phyloP scores from a whole-genome alignment of 371 early-diverging fungal genomes.

The Aphelidium insulamus region DNA sequence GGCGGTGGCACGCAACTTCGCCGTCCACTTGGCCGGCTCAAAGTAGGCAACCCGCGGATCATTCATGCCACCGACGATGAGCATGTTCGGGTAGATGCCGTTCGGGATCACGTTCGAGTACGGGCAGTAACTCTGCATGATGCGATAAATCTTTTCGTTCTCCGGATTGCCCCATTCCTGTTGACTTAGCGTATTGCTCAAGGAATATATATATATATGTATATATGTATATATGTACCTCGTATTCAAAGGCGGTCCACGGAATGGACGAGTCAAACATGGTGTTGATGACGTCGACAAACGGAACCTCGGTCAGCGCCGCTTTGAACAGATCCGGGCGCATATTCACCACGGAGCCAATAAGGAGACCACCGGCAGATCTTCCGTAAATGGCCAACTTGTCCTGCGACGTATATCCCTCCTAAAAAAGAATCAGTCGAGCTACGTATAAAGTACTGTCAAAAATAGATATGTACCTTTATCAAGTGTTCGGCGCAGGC shows the following conservation, averaged over 20 bases:
- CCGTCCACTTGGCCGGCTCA: slow-evolving; percentile 36
- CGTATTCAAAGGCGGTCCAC: slow-evolving; percentile 25
- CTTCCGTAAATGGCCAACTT: slow-evolving; percentile 29
- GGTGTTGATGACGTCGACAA: slow-evolving; percentile 25
- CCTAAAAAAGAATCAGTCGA: slow-evolving; percentile 3
- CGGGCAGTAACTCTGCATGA: slow-evolving; percentile 22
- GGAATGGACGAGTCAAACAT: slow-evolving; percentile 27
- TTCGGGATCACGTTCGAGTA: slow-evolving; percentile 9
- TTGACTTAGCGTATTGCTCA: background rate
- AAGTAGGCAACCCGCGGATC: slow-evolving; percentile 34
- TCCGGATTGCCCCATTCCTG: slow-evolving; percentile 24
- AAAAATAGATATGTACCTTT: slow-evolving; percentile 5
- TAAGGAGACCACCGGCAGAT: slow-evolving; percentile 30
- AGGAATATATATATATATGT: background rate
- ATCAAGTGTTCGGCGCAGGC: slow-evolving; percentile 21
- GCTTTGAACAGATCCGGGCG: slow-evolving; percentile 26
- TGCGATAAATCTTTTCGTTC: slow-evolving; percentile 13
- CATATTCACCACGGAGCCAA: slow-evolving; percentile 28
- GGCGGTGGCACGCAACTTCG: slow-evolving; percentile 26
- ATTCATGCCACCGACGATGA: slow-evolving; percentile 32
- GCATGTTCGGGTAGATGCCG: slow-evolving; percentile 20
- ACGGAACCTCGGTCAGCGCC: slow-evolving; percentile 27
- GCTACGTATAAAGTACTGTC: background rate
- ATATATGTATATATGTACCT: too few relatives aligned
- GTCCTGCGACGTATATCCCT: slow-evolving; percentile 23